A percentile compares a stretch with the other conserved stretches of the same genome.
Evolutionary conservation across 2,329 filamentous ascomycete species (phyloP).

Genomic region (Sarocladiaceae sp.): DNA sequence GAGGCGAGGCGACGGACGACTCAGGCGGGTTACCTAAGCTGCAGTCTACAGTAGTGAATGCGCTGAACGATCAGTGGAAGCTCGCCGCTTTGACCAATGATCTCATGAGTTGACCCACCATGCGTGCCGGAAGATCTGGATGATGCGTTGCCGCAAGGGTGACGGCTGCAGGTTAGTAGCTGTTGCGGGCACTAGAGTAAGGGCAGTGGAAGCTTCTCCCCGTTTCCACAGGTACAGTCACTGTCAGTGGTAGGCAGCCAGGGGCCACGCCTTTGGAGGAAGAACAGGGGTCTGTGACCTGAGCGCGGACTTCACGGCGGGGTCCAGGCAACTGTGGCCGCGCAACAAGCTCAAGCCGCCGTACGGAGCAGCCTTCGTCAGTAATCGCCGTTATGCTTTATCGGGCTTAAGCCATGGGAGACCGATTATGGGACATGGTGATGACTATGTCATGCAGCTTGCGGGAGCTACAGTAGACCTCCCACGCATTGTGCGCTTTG

Average conservation of each 20-base stretch:
- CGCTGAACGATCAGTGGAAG: too few species aligned
- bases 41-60: neutral
- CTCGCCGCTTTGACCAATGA: slow-evolving; percentile 26
- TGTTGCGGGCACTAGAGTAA: slow-evolving; percentile 10
- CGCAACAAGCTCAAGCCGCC: slow-evolving; percentile 17
- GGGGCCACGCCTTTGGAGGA: slow-evolving; percentile 10
- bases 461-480: too few species aligned
- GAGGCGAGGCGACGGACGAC: slow-evolving; percentile 7
- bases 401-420: too few species aligned
- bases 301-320: slow-evolving; percentile 3
- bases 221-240: slow-evolving; percentile 19
- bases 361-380: too few species aligned
- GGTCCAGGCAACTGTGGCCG: slow-evolving; percentile 17
- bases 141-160: slow-evolving; percentile 19
- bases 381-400: too few species aligned
- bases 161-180: slow-evolving; percentile 13
- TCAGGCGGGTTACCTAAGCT: slow-evolving; percentile 10
- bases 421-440: too few species aligned
- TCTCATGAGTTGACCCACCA: slow-evolving; percentile 19
- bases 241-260: slow-evolving; percentile 10
- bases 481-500: too few species aligned
- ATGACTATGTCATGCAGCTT: too few species aligned
- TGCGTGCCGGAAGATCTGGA: slow-evolving; percentile 29
- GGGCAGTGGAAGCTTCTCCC: slow-evolving; percentile 25
- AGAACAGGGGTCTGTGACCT: too few species aligned